Evolutionary conservation across 2,329 filamentous ascomycete genomes (phyloP), one percentile per base, ranked within the genome.

Genomic region (Ophiostoma angusticollis): DNA sequence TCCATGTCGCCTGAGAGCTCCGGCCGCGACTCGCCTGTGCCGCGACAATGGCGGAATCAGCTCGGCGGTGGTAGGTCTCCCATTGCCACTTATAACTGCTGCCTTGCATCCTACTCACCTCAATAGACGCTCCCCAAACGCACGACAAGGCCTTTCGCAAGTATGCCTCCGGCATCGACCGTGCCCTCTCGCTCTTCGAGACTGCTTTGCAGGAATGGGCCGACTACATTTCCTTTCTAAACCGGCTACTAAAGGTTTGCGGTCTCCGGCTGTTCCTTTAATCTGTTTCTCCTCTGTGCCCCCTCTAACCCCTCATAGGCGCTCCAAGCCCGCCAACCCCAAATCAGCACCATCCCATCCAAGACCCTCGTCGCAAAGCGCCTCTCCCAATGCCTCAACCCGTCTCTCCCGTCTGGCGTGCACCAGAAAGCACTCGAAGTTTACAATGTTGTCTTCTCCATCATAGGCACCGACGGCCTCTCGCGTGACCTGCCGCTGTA

Each of bases 381-480:
- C 52, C 69, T 98, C 43, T 83, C 91, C 31, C 91, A 98, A 70
- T 98, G 91, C 56, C 70, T 98, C 49, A 93, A 95, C 56, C 87
- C 91, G 27, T 79, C 84, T 16, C 66, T 98, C 37, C 91, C 91
- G 12, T 95, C 91, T 0, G 91, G 91, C 21, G 93, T 98, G 14
- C 91, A 98, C 61, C 93, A 98, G 59, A 98, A 96, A 58, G 78
- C 91, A 1, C 72, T 98, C 41, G 91, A 98, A 59, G 84, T 96
- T 30, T 98, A 98, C 58, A 76, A 70, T 33, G 85, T 85, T 54
- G 78, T 96, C 47, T 98, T 98, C 55, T 75, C 78, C 16, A 72
- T 85, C 47, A 85, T 98, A 51, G 84, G 85, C 40, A 78, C 71
- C 52, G 80, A 91, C 55, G 80, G 78, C 2, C 64, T 98, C 25